Evolutionary conservation across 2,329 filamentous ascomycete genomes (phyloP).

Genomic region (Trichoderma lentiforme): DNA sequence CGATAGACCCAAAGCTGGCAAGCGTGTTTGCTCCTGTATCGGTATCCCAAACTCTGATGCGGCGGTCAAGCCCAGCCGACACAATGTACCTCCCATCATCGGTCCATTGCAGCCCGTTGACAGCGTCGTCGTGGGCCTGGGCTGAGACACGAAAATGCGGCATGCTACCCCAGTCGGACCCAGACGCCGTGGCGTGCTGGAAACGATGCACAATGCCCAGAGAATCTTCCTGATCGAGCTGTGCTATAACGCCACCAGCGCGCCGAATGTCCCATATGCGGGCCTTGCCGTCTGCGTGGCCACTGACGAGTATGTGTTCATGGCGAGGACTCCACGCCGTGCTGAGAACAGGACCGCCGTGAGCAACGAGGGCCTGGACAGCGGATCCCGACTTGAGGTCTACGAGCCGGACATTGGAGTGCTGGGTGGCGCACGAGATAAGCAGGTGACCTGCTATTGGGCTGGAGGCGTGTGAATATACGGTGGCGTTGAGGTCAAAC

Average conservation of each 20-base stretch:
- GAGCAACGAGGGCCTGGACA: conserved; percentile 67
- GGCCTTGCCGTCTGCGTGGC: conserved; percentile 78
- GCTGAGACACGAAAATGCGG: conserved; percentile 47
- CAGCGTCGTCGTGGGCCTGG: conserved; percentile 73
- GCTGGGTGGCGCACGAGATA: conserved; percentile 84
- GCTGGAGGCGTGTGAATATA: conserved; percentile 77
- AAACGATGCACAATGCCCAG: conserved; percentile 57
- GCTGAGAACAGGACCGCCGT: conserved; percentile 64
- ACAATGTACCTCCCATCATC: conserved; percentile 74
- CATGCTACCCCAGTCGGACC: conserved; percentile 29
- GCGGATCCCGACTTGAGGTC: conserved; percentile 77
- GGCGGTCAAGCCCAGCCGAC: conserved; percentile 77
- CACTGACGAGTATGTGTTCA: conserved; percentile 77
- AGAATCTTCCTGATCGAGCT: conserved; percentile 81
- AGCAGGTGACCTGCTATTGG: conserved; percentile 69
- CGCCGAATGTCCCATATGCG: conserved; percentile 85
- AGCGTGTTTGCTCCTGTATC: conserved; percentile 80
- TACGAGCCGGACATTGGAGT: conserved; percentile 78
- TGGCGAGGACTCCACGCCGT: conserved; percentile 78
- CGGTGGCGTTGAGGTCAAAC: conserved; percentile 64
- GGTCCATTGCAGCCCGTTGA: conserved; percentile 84
- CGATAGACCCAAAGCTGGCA: conserved; percentile 77
- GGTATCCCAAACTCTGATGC: conserved; percentile 84
- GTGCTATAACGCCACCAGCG: conserved; percentile 70
- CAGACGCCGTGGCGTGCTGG: conserved; percentile 32